Evolutionary conservation across 768 basidiomycete genomes (phyloP), one percentile per base, ranked within the genome.

Genomic region (Agrocybe pediades): DNA sequence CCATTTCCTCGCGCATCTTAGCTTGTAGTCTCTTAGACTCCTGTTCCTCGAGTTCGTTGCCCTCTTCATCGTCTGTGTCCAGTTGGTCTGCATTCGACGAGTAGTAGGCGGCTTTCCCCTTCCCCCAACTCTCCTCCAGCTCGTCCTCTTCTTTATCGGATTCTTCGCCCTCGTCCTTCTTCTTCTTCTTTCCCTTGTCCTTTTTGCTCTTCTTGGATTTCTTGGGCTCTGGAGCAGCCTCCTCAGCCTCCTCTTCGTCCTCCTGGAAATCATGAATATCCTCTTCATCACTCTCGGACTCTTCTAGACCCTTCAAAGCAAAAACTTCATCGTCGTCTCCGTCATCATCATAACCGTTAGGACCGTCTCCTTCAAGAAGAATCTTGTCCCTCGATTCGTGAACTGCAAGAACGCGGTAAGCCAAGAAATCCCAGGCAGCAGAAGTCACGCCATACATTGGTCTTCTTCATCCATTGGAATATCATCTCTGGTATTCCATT

Each of bases 31-130:
- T 76, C 60, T 72, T 85, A 6, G 90, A 91, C 68, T 98, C 95
- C 65, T 88, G 85, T 66, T 92, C 92, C 64, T 98, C 94, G 46
- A 96, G 72, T 59, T 90, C 88, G 63, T 90, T 83, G 27, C 85
- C 90, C 68, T 96, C 95, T 62, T 96, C 95, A 58, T 95, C 88
- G 60, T 91, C 90, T 30, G 87, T 88, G 48, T 91, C 91, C 30
- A 92, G 73, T 50, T 90, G 74, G 29, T 78, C 87, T 26, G 90
- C 92, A 67, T 92, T 93, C 3, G 89, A 90, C 3, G 91, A 84
- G 65, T 96, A 96, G 71, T 95, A 98, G 3, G 84, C 87, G 36
- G 84, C 78, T 69, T 87, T 87, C 57, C 84, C 82, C 54, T 74
- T 78, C 9, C 95, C 95, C 95, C 95, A 98, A 1, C 80, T 82